Evolutionary conservation across 805 yeast species (phyloP).

Genomic region (Schwanniomyces sp.): DNA sequence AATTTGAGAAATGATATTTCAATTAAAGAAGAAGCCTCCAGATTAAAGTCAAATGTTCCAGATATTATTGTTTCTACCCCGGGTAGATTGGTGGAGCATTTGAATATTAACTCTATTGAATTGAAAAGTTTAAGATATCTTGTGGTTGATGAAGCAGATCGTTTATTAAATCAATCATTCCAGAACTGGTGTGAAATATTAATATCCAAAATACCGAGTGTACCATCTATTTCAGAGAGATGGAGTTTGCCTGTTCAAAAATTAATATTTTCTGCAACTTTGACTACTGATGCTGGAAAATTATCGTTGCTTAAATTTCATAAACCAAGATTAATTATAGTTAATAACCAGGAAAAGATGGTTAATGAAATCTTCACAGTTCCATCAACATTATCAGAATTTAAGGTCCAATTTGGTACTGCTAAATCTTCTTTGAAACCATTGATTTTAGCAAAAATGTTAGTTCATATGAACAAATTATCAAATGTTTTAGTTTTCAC

Average conservation of each 20-base stretch:
- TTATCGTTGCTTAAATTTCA: slow-evolving; percentile 67
- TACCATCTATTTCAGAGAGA: slow-evolving; percentile 21
- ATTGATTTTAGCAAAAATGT: slow-evolving; percentile 59
- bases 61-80: slow-evolving; percentile 75
- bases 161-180: slow-evolving; percentile 80
- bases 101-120: slow-evolving; percentile 41
- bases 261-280: slow-evolving; percentile 87
- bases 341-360: slow-evolving; percentile 54
- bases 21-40: slow-evolving; percentile 63
- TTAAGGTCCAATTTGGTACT: slow-evolving; percentile 38
- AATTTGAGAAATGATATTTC: slow-evolving; percentile 54
- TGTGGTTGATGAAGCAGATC: slow-evolving; percentile 81
- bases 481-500: slow-evolving; percentile 60
- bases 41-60: slow-evolving; percentile 49
- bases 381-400: slow-evolving; percentile 54
- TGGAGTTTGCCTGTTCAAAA: slow-evolving; percentile 50
- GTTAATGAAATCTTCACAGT: slow-evolving; percentile 59
- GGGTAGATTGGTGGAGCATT: slow-evolving; percentile 80
- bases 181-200: slow-evolving; percentile 85
- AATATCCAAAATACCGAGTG: slow-evolving; percentile 33
- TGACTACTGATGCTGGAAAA: slow-evolving; percentile 90
- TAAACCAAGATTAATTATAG: slow-evolving; percentile 72
- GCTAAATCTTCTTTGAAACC: slow-evolving; percentile 62
- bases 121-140: slow-evolving; percentile 58
- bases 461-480: slow-evolving; percentile 31